phyloP scores from a whole-genome alignment of 2,329 filamentous ascomycete genomes.

The Aspergillus hiratsukae region DNA sequence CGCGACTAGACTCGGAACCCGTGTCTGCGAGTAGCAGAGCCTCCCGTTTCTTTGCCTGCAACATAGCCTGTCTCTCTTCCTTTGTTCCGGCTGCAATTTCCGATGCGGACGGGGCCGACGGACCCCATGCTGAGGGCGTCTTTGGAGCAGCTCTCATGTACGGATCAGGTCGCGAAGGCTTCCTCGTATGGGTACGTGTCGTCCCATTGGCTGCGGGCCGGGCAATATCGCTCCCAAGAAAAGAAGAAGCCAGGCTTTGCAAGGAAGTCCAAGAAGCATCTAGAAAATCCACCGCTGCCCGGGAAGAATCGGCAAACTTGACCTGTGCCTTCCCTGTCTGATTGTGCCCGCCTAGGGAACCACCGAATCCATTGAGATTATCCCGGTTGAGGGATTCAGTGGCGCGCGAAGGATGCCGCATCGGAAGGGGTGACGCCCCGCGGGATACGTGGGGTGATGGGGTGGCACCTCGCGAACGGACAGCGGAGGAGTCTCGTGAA shows the following conservation, averaged over 20 bases:
- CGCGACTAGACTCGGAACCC: conserved; percentile 31
- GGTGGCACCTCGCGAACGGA: conserved; percentile 38
- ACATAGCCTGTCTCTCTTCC: conserved; percentile 42
- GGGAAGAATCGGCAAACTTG: conserved; percentile 22
- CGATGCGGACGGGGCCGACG: conserved; percentile 27
- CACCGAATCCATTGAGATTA: conserved; percentile 16
- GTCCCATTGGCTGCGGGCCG: conserved; percentile 23
- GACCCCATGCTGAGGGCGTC: conserved; percentile 38
- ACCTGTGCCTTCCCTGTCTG: conserved; percentile 18
- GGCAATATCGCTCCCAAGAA: conserved; percentile 40
- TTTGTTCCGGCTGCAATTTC: conserved; percentile 36
- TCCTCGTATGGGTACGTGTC: conserved; percentile 27
- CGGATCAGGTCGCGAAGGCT: conserved; percentile 35
- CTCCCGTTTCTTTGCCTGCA: conserved; percentile 47
- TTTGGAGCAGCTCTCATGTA: conserved; percentile 24
- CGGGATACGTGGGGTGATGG: conserved; percentile 37
- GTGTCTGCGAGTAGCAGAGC: conserved; percentile 42
- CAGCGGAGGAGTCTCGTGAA: conserved; percentile 28
- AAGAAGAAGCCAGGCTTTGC: conserved; percentile 45
- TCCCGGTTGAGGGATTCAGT: conserved; percentile 21
- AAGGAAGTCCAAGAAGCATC: conserved; percentile 48
- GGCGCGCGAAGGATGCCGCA: conserved; percentile 33
- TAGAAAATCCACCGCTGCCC: conserved; percentile 34
- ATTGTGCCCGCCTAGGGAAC: conserved; percentile 22
- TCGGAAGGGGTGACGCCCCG: conserved; percentile 36